Base-by-base conservation (phyloP, 2,329 filamentous ascomycete species). In the Aquanectria penicillioides region DNA sequence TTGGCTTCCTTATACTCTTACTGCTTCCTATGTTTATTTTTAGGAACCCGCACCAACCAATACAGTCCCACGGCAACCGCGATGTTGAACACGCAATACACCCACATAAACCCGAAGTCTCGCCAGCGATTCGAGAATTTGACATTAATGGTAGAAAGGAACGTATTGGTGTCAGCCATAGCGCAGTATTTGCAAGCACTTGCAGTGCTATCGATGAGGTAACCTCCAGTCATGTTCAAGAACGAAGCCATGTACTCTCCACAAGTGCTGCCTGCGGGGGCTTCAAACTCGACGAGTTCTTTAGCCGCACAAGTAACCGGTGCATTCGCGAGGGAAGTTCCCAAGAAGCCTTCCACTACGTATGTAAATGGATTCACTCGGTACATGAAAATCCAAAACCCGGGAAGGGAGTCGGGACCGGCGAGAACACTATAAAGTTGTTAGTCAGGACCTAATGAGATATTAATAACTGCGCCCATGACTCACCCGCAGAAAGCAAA, bases 341-440 rank as follows among this genome's bases (percentile, higher is more conserved):
- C 82, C 5, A 92, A 73, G 71, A 94, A 83, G 1, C 86, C 88
- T 36, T 84, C 82, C 28, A 92, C 83, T 2, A 93, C 78, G 71
- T 94, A 94, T 0, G 89, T 91, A 71, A 94, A 88, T 0, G 91
- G 90, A 1, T 86, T 90, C 47, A 90, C 77, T 31, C 89, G 84
- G 72, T 92, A 92, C 85, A 92, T 88, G 79, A 90, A 91, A 65
- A 87, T 85, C 91, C 91, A 93, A 79, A 93, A 92, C 3, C 84
- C 79, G 0, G 91, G 89, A n/a, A 93, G 81, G 2, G 79, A 76
- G 1, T 74, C 71, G 1, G 88, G 88, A 2, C 80, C 75, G 6
- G 87, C 87, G 46, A 92, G 80, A 28, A 92, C 86, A 77, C 86
- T 80, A 50, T 73, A 63, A 29, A 66, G 60, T 7, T 20, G 13